Conservation (phyloP, 805 yeast genomes). For the Yamadazyma nakazawae region DNA sequence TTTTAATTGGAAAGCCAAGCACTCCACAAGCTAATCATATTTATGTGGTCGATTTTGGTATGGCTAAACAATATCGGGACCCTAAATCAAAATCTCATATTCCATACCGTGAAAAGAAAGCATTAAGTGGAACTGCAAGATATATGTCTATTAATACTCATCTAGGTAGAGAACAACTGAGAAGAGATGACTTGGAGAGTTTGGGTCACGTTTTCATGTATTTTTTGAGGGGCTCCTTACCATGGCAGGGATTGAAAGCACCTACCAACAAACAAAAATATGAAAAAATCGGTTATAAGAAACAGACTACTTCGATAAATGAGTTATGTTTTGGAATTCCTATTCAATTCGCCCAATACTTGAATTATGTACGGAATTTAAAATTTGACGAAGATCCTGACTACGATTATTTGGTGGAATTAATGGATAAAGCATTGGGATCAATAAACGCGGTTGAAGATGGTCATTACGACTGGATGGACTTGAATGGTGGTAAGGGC, state of each 20-base stretch:
- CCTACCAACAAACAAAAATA: conserved; percentile 81
- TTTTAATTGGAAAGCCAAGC: conserved; percentile 64
- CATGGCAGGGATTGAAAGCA: conserved; percentile 90
- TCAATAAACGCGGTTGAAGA: conserved; percentile 46
- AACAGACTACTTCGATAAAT: conserved; percentile 62
- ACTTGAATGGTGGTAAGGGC: conserved; percentile 72
- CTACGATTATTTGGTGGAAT: conserved; percentile 69
- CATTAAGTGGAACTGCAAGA: conserved; percentile 81
- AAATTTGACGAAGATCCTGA: conserved; percentile 81
- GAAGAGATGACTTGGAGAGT: conserved; percentile 80
- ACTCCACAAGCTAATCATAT: conserved; percentile 61
- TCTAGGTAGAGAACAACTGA: conserved; percentile 76
- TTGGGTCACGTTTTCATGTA: conserved; percentile 81
- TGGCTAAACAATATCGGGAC: conserved; percentile 83
- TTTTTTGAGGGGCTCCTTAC: conserved; percentile 73
- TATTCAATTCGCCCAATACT: conserved; percentile 68
- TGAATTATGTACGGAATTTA: conserved; percentile 62
- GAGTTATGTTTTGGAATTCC: conserved; percentile 67
- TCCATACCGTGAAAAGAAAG: conserved; percentile 77
- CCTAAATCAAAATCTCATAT: conserved; percentile 78
- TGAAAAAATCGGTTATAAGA: conserved; percentile 80
- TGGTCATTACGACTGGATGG: conserved; percentile 79
- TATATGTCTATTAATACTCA: conserved; percentile 90
- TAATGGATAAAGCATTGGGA: conserved; percentile 75
- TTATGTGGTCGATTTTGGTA: conserved; percentile 78